A percentile compares a stretch with the other conserved stretches of the same genome.
Evolutionary conservation across 352 stramenopile species (phyloP).

Genomic region (Phytophthora crassamura): DNA sequence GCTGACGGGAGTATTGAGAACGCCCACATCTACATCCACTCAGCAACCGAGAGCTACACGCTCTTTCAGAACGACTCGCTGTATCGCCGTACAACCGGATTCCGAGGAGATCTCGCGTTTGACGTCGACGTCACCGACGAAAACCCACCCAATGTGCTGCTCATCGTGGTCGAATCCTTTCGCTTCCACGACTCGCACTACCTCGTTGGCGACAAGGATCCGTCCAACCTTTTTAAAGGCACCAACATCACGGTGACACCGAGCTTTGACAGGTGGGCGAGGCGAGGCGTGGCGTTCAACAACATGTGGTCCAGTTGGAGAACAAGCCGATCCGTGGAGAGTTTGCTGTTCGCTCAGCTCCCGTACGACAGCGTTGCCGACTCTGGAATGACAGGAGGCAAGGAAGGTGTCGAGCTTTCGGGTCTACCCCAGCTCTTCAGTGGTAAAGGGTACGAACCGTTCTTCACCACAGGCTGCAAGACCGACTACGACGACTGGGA

Average conservation of each 20-base stretch:
- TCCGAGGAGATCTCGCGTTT: conserved; percentile 51
- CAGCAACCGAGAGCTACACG: conserved; percentile 48
- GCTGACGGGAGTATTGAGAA: conserved; percentile 10
- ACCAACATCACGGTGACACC: conserved; percentile 47
- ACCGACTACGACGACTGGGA: conserved; percentile 61
- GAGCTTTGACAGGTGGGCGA: conserved; percentile 58
- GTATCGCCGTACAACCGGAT: conserved; percentile 47
- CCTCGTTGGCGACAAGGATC: conserved; percentile 47
- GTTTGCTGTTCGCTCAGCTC: conserved; percentile 59
- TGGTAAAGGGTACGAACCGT: conserved; percentile 54
- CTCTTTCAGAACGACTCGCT: conserved; percentile 51
- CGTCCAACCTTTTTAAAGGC: conserved; percentile 44
- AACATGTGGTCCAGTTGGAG: conserved; percentile 72
- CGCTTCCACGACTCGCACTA: conserved; percentile 61
- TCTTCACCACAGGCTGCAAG: conserved; percentile 53
- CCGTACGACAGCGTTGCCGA: conserved; percentile 47
- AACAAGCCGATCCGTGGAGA: conserved; percentile 66
- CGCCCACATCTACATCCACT: conserved; percentile 37
- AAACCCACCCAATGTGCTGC: conserved; percentile 56
- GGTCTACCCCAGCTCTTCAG: conserved; percentile 64
- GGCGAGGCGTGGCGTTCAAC: conserved; percentile 50
- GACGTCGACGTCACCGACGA: conserved; percentile 42
- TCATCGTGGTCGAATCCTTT: conserved; percentile 65
- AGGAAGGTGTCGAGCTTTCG: conserved; percentile 32
- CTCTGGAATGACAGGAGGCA: conserved; percentile 44